Evolutionary conservation across 192 early-diverging fungal species (phyloP), one percentile per base, ranked within the genome.

Genomic region (Rhizoclosmatium sp.): DNA sequence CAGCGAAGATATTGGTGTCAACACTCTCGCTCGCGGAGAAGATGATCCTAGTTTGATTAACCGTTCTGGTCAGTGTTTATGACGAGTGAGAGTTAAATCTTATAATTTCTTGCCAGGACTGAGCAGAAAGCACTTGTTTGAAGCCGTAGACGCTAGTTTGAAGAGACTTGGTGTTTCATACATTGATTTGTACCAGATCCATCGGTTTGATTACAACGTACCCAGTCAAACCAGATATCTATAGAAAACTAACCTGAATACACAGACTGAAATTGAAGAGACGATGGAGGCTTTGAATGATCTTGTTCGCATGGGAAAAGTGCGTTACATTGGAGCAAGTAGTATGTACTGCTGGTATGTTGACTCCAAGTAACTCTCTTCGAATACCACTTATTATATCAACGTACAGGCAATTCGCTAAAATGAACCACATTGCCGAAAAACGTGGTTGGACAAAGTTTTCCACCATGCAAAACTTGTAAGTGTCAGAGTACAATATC

Each of bases 201-300:
- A 89, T 65, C 81, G 85, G 1, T 79, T 56, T 61, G 82, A 85
- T 75, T 78, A 80, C 60, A 77, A 88, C 42, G 91, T 72, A 19
- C 14, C 49, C 14, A 80, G 10, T 49, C 14, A 21, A n/a, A 51
- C 72, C n/a, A 40, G 10, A 73, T 44, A 5, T 4, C 23, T 61
- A 78, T n/a, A 46, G 41, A 40, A 60, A 7, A 16, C 47, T 41
- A 56, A 19, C 21, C 64, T 51, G 5, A 42, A 10, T 65, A 12
- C n/a, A 5, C 44, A 80, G 48, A 85, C 92, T 0, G 87, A 93
- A 1, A 82, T 92, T 19, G 86, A 91, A 69, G 93, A 94, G 71
- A 92, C 91, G 12, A 91, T 94, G 88, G 82, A 85, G 48, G 90
- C 93, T 3, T 72, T 94, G 7, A 71, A 93, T 65, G 92, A 94